phyloP scores from a whole-genome alignment of 2,329 filamentous ascomycete genomes.

The Kalmusia sp. region DNA sequence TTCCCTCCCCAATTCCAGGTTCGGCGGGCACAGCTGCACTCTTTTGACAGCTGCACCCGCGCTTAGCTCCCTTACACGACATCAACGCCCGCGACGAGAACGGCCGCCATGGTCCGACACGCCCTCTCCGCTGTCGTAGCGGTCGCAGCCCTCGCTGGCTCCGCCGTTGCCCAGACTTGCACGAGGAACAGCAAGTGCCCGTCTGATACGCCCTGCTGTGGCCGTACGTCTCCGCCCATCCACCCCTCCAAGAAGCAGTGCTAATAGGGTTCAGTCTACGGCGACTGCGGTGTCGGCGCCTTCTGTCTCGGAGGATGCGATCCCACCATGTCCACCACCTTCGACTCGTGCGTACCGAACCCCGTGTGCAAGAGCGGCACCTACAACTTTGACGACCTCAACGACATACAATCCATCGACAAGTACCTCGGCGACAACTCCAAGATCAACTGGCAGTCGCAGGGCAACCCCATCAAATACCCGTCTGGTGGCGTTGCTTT shows the following conservation, averaged over 20 bases:
- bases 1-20: background rate
- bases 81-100: slow-evolving; percentile 23
- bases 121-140: slow-evolving; percentile 36
- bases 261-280: slow-evolving; percentile 73
- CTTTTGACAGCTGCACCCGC: slow-evolving; percentile 37
- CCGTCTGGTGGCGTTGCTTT: slow-evolving; percentile 71
- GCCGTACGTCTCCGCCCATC: slow-evolving; percentile 37
- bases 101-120: slow-evolving; percentile 39
- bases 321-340: slow-evolving; percentile 78
- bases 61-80: slow-evolving; percentile 41
- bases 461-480: slow-evolving; percentile 74
- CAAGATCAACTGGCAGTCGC: slow-evolving; percentile 85
- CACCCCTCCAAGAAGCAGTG: slow-evolving; percentile 1
- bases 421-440: slow-evolving; percentile 86
- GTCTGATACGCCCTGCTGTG: slow-evolving; percentile 57
- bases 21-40: slow-evolving; percentile 1
- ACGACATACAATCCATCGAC: slow-evolving; percentile 73
- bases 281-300: slow-evolving; percentile 89
- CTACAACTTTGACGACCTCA: slow-evolving; percentile 76
- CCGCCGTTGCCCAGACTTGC: slow-evolving; percentile 48
- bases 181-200: slow-evolving; percentile 68
- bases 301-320: slow-evolving; percentile 97
- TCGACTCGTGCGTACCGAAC: slow-evolving; percentile 84
- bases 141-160: slow-evolving; percentile 32
- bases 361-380: slow-evolving; percentile 80